Evolutionary conservation across 176 grass and related monocot species (phyloP), one percentile per base, ranked within the genome.

Genomic region (Musa schizocarpa): DNA sequence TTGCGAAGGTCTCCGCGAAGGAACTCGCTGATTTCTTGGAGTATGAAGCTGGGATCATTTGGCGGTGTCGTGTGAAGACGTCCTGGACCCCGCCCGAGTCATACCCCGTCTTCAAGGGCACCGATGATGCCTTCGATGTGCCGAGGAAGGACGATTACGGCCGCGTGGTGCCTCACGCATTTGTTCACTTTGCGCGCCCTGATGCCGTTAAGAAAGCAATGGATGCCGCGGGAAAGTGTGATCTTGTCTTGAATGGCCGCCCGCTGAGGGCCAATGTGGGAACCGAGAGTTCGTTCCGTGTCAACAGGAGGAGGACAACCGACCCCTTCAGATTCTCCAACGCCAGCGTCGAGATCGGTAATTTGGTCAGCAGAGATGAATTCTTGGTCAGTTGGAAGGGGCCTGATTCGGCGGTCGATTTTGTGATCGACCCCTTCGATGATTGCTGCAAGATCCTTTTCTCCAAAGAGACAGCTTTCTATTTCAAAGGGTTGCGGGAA

Each of bases 51-150:
- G 86, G 90, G 73, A 74, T 73, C 81, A 89, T 93, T 62, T 97
- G 94, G 94, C 94, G 88, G 9, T 97, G 94, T 82, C 83, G 88
- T 29, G 86, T 93, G 74, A 97, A 97, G 90, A 87, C 79, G 20
- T 93, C 90, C 63, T 87, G 82, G 84, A 93, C 86, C 8, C 94
- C 94, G 73, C 90, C 68, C 20, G 80, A 90, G 9, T 85, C 94
- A 1, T 72, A 73, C 63, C 90, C 90, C 10, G 79, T 89, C 77
- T 90, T 88, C 72, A 63, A 79, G n/a, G 61, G 66, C 16, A 13
- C 74, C 11, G 54, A 74, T 9, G 29, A 19, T 2, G 3, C 57
- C 3, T n/a, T 72, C 55, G 52, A 9, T 3, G 76, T 72, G 25
- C 1, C 6, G 49, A 65, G 75, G 61, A 71, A 66, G 50, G 85